A percentile compares a stretch with the other conserved stretches of the same genome.
phyloP scores from a whole-genome alignment of 495 filamentous ascomycete genomes.

The Penicillium atrosanguineum region DNA sequence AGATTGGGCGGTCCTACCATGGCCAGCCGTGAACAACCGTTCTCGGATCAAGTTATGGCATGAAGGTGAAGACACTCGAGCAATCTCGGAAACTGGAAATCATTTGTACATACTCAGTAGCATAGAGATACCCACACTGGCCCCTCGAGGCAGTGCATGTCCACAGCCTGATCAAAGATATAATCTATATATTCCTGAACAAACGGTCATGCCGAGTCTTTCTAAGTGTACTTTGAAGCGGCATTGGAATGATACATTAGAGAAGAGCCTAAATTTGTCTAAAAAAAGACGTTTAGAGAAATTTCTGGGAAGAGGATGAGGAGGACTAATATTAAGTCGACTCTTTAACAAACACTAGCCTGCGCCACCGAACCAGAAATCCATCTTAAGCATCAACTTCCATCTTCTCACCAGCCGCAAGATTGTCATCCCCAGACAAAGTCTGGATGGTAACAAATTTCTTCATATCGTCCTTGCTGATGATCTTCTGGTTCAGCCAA shows the following conservation, averaged over 20 bases:
- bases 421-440: slow-evolving; percentile 56
- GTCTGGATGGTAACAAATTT: slow-evolving; percentile 95
- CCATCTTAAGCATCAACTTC: slow-evolving; percentile 74
- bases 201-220: neutral
- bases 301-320: too few relatives aligned
- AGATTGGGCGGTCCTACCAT: slow-evolving; percentile 6
- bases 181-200: too few relatives aligned
- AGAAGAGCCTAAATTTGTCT: too few relatives aligned
- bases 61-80: neutral
- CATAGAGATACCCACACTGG: neutral
- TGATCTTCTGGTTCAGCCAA: slow-evolving; percentile 88
- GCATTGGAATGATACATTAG: slow-evolving; percentile 1
- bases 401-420: slow-evolving; percentile 79
- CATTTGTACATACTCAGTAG: neutral
- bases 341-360: slow-evolving; percentile 12
- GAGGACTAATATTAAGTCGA: slow-evolving; percentile 15
- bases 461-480: slow-evolving; percentile 86
- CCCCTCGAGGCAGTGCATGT: neutral
- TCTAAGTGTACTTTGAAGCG: neutral
- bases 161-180: neutral
- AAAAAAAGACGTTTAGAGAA: too few relatives aligned
- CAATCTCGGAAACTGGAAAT: neutral
- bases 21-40: neutral
- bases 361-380: neutral
- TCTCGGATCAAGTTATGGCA: neutral